Percentiles rank a stretch among this genome's conserved stretches.
These are phyloP conservation scores for Coriaria nepalensis DNA, from an alignment of 306 rosid species.

Conservation along the genomic window DNA sequence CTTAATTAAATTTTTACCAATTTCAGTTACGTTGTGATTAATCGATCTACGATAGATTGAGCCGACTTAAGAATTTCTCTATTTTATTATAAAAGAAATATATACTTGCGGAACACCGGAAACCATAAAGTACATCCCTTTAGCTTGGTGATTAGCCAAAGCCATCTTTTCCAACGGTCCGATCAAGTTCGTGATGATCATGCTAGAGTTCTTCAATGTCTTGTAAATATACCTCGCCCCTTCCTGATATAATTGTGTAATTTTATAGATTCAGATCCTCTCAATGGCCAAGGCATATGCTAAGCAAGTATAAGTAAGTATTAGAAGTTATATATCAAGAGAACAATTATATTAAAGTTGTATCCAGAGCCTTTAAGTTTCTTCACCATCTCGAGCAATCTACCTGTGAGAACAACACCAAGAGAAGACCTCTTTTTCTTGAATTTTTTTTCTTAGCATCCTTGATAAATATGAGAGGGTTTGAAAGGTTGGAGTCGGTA, in stretches of 20 bases:
- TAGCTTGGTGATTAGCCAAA: slow-evolving; percentile 24
- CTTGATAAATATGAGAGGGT: slow-evolving; percentile 35
- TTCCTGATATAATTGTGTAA: slow-evolving; percentile 16
- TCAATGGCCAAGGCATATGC: no score
- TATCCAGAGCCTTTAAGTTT: slow-evolving; percentile 37
- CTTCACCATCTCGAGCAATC: slow-evolving; percentile 27
- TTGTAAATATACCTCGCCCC: slow-evolving; percentile 29
- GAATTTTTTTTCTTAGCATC: slow-evolving; percentile 24
- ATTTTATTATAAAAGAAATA: no score
- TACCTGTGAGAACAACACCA: slow-evolving; percentile 19
- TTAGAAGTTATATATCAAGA: no score
- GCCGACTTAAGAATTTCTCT: not conserved
- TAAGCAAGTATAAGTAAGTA: no score
- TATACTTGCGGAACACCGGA: slow-evolving; percentile 48
- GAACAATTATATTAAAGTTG: no score
- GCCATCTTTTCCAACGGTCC: slow-evolving; percentile 51
- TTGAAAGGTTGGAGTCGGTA: slow-evolving; percentile 9
- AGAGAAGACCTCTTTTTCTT: slow-evolving; percentile 37
- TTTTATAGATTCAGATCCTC: no score
- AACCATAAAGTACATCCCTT: slow-evolving; percentile 28
- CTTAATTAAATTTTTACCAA: no score
- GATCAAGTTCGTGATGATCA: slow-evolving; percentile 33
- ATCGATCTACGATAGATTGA: no score
- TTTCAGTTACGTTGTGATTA: no score
- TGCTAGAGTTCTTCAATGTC: slow-evolving; percentile 32